A percentile compares a stretch with the other conserved stretches of the same genome.
Conservation (phyloP, 768 basidiomycete species). For the Suillus americanus region DNA sequence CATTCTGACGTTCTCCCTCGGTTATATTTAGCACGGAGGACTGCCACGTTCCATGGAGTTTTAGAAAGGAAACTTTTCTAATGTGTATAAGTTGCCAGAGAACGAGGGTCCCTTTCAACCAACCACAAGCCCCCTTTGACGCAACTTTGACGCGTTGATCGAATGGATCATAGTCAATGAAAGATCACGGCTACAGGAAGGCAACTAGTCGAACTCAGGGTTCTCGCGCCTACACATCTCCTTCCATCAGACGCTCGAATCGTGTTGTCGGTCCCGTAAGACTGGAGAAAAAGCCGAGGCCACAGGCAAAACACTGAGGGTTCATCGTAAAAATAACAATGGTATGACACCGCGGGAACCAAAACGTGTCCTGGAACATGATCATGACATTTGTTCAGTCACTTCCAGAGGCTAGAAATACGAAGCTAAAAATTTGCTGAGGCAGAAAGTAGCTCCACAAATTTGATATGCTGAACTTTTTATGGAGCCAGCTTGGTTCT, state of each 20-base stretch:
- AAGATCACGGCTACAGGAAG: background rate
- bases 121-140: background rate
- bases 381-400: background rate
- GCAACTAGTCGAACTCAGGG: background rate
- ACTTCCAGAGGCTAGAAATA: background rate
- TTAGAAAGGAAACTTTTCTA: background rate
- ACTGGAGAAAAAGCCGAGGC: background rate
- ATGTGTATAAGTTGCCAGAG: background rate
- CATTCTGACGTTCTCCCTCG: background rate
- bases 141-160: background rate
- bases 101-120: background rate
- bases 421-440: background rate
- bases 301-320: background rate
- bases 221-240: background rate
- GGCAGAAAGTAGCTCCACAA: background rate
- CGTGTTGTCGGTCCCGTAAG: background rate
- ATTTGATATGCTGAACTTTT: background rate
- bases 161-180: background rate
- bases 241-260: background rate
- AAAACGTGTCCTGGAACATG: background rate
- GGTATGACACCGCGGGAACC: background rate
- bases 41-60: background rate
- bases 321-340: background rate
- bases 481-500: background rate
- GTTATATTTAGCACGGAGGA: background rate